Evolutionary conservation across 257 asterid genomes (phyloP).

Genomic region (Paulownia fortunei): DNA sequence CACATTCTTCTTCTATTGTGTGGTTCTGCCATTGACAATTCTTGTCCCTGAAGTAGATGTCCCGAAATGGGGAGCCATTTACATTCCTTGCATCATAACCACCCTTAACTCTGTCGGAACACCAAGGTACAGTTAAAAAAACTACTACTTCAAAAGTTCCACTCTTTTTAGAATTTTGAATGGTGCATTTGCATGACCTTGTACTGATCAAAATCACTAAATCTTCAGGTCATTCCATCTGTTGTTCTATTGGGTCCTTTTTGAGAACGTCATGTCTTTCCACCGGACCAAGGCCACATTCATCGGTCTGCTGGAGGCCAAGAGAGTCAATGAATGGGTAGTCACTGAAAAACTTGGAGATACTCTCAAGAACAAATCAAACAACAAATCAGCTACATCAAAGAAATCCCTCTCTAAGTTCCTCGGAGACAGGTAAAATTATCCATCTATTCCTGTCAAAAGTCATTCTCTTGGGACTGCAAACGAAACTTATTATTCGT

Average conservation of each 20-base stretch:
- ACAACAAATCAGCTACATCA: conserved; percentile 31
- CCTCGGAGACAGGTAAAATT: conserved; percentile 60
- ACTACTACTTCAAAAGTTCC: not conserved
- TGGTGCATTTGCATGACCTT: not conserved
- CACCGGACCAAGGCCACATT: conserved; percentile 73
- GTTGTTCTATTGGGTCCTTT: conserved; percentile 66
- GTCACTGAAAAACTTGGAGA: conserved; percentile 76
- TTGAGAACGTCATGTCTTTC: conserved; percentile 78
- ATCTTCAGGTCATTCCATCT: conserved; percentile 62
- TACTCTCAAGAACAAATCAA: conserved; percentile 48
- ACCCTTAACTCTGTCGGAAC: conserved; percentile 70
- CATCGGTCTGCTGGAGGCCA: conserved; percentile 67
- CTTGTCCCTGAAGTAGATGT: conserved; percentile 65
- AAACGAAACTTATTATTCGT: no score
- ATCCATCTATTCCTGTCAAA: not conserved
- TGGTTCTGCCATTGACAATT: conserved; percentile 57
- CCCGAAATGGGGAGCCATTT: conserved; percentile 68
- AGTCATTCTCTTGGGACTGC: not conserved
- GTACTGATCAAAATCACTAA: not conserved
- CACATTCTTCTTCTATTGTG: conserved; percentile 65
- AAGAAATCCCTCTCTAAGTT: conserved; percentile 40
- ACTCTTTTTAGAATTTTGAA: not conserved
- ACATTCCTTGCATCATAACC: conserved; percentile 61
- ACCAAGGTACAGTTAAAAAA: conserved; percentile 51
- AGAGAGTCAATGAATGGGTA: conserved; percentile 73